Evolutionary conservation across 441 rosid genomes (phyloP).

Genomic region (Erysimum pusillum): DNA sequence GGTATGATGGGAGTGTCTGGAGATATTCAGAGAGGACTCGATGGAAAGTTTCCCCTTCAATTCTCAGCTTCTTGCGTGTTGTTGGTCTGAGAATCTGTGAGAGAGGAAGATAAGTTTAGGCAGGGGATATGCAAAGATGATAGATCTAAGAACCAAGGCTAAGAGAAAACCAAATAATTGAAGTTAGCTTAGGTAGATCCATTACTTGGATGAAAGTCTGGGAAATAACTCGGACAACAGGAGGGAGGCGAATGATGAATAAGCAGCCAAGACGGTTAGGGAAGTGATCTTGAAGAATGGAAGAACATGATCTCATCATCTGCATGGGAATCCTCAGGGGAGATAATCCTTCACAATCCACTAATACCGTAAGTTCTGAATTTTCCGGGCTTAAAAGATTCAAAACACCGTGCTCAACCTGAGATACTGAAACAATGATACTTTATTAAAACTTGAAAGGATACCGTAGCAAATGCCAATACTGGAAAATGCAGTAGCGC

Average conservation of each 20-base stretch:
- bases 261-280: constrained; percentile 87
- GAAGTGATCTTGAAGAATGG: constrained; percentile 88
- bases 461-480: constrained; percentile 6
- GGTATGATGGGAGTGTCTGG: constrained; percentile 76
- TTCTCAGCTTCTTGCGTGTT: constrained; percentile 84
- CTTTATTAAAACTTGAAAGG: neutral
- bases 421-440: constrained; percentile 73
- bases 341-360: constrained; percentile 90
- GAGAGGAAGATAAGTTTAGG: constrained; percentile 23
- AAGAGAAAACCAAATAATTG: constrained; percentile 1
- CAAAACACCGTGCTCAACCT: constrained; percentile 87
- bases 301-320: constrained; percentile 80
- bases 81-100: constrained; percentile 79
- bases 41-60: constrained; percentile 71
- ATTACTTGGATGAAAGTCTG: constrained; percentile 91
- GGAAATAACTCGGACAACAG: constrained; percentile 82
- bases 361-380: constrained; percentile 77
- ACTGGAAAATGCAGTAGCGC: neutral
- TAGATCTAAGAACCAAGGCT: neutral
- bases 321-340: constrained; percentile 93
- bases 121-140: constrained; percentile 9
- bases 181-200: constrained; percentile 6
- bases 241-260: constrained; percentile 87
- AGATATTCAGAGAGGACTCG: constrained; percentile 68
- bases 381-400: constrained; percentile 64